Conservation (phyloP, 768 basidiomycete species). For the Lentinula aciculospora region DNA sequence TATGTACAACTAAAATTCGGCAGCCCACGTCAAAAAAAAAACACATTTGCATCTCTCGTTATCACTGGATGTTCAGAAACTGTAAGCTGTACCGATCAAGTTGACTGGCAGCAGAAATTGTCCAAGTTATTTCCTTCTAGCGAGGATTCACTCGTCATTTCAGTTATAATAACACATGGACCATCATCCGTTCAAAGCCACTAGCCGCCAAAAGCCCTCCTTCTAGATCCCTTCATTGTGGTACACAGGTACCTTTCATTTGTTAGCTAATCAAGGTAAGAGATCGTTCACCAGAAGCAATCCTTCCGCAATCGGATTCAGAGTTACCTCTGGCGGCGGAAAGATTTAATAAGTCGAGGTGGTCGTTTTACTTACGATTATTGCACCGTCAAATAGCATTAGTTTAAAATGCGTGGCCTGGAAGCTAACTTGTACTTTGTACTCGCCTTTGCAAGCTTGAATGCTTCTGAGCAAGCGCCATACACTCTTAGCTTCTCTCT, state of each 20-base stretch:
- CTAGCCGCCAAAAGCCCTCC: not conserved
- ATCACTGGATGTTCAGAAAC: not conserved
- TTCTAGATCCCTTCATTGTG: not conserved
- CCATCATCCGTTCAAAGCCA: not conserved
- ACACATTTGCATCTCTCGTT: not conserved
- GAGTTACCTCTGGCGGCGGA: not conserved
- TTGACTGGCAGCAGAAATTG: not conserved
- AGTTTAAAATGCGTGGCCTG: not conserved
- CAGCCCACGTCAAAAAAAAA: conserved; percentile 1
- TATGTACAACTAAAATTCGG: not conserved
- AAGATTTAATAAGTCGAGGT: not conserved
- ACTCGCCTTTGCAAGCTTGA: not conserved
- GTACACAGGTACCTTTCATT: conserved; percentile 5
- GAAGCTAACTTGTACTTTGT: not conserved
- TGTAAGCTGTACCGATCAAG: too few species aligned
- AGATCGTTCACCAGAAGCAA: not conserved
- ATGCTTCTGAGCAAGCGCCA: not conserved
- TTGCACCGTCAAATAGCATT: not conserved
- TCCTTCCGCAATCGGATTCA: not conserved
- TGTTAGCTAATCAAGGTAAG: conserved; percentile 1
- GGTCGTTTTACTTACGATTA: not conserved
- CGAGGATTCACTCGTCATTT: conserved; percentile 4
- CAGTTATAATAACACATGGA: not conserved
- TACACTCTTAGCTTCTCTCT: not conserved
- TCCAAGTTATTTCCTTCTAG: not conserved